phyloP scores from a whole-genome alignment of 805 yeast species.

The Wickerhamiella vanderwaltii region DNA sequence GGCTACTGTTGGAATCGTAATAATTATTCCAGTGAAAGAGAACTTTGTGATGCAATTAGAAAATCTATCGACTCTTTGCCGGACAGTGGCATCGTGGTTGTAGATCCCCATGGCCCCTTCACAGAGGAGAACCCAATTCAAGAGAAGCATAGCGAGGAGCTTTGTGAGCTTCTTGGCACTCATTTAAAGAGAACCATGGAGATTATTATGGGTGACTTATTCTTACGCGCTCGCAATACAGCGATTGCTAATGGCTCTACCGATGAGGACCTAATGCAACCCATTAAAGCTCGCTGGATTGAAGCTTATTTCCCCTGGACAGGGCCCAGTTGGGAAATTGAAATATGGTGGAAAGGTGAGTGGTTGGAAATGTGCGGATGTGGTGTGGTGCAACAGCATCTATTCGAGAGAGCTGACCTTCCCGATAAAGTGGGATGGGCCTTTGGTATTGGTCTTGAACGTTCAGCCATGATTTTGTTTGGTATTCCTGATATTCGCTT shows the following conservation, averaged over 20 bases:
- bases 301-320: slow-evolving; percentile 98
- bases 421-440: slow-evolving; percentile 78
- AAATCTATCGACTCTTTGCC: slow-evolving; percentile 57
- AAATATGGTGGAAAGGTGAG: slow-evolving; percentile 97
- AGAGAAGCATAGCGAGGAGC: slow-evolving; percentile 53
- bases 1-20: slow-evolving; percentile 69
- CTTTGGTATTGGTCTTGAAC: slow-evolving; percentile 88
- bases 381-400: slow-evolving; percentile 76
- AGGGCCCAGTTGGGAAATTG: slow-evolving; percentile 95
- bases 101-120: slow-evolving; percentile 53
- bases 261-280: slow-evolving; percentile 52
- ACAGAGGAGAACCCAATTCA: slow-evolving; percentile 69
- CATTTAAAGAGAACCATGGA: slow-evolving; percentile 85
- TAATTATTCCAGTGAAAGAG: slow-evolving; percentile 29
- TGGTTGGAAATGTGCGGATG: slow-evolving; percentile 98
- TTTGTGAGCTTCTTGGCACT: slow-evolving; percentile 53
- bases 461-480: slow-evolving; percentile 90
- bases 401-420: slow-evolving; percentile 60
- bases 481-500: slow-evolving; percentile 91
- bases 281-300: slow-evolving; percentile 83
- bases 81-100: slow-evolving; percentile 54
- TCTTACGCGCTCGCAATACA: slow-evolving; percentile 49
- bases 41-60: slow-evolving; percentile 36
- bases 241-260: slow-evolving; percentile 49
- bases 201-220: slow-evolving; percentile 67